Evolutionary conservation across 2,329 filamentous ascomycete species (phyloP), one percentile per base, ranked within the genome.

Genomic region (Coleophoma eucalyptorum): DNA sequence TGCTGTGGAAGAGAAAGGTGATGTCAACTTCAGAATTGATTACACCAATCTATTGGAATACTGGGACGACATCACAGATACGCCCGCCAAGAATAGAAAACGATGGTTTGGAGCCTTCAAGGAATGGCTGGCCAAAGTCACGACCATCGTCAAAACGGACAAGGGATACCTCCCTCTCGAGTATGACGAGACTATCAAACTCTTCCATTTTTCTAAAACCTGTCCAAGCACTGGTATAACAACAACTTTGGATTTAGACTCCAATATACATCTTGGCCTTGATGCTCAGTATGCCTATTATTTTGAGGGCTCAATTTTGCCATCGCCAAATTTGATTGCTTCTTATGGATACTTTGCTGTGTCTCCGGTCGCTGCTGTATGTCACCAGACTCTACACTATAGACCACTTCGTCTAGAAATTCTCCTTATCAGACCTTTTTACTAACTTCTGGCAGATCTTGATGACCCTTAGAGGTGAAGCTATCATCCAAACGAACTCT

Each of bases 11-110:
- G 20, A 31, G 26, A 31, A 32, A 20, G 59, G 56, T n/a, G 51
- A 58, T 7, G 59, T 64, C 21, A 53, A 64, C 33, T 63, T 69
- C 43, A 62, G 67, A 18, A 58, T 70, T 45, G 67, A 69, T 53
- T 69, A 58, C 50, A 67, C 60, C 35, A 69, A 69, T 53, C 43
- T 65, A 37, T 48, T 55, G 8, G 57, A 54, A 4, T 69, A 69
- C 58, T 69, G 65, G 67, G 56, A 65, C 12, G 34, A 21, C 26
- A 42, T 41, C 18, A 11, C 38, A 8, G 10, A 8, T 41, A 11
- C 38, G 10, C 46, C 41, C 19, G 13, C 33, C 33, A 15, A 16
- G 15, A 46, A 26, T 16, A 46, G 44, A 18, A 46, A 46, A 26
- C 32, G 44, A 34, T 33, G 32, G 44, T 35, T 15, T 10, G 20